phyloP scores from a whole-genome alignment of 257 asterid genomes.

The Thymus quinquecostatus region DNA sequence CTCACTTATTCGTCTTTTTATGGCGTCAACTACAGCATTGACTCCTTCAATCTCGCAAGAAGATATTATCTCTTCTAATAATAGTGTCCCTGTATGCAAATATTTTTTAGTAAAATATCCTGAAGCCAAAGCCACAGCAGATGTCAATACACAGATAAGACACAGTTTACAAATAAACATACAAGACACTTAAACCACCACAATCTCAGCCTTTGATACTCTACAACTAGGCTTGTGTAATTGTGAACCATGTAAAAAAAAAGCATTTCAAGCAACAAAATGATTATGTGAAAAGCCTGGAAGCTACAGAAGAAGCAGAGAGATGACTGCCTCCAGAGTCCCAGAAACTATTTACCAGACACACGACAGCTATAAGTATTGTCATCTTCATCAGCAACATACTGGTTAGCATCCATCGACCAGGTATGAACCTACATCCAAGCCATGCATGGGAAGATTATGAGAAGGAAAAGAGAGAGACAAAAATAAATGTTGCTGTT shows the following conservation, averaged over 20 bases:
- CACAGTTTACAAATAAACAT: neutral
- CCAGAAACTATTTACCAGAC: constrained; percentile 69
- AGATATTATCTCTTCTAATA: constrained; percentile 77
- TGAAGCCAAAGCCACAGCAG: constrained; percentile 21
- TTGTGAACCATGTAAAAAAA: constrained; percentile 22
- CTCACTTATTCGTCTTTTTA: constrained; percentile 74
- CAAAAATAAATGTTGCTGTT: constrained; percentile 4
- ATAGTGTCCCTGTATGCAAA: constrained; percentile 67
- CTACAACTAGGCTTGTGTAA: constrained; percentile 17
- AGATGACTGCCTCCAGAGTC: constrained; percentile 12
- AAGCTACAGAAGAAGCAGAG: constrained; percentile 14
- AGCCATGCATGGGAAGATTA: constrained; percentile 27
- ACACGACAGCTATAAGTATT: constrained; percentile 91
- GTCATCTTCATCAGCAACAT: constrained; percentile 96
- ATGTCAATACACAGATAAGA: constrained; percentile 10
- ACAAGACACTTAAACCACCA: constrained; percentile 19
- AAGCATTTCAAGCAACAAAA: constrained; percentile 23
- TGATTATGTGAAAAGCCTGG: neutral
- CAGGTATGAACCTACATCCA: constrained; percentile 71
- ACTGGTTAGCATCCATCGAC: constrained; percentile 96
- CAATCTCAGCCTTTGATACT: constrained; percentile 16
- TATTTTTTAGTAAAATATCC: constrained; percentile 2
- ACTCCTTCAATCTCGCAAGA: constrained; percentile 73
- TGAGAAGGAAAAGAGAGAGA: constrained; percentile 19
- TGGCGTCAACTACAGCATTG: constrained; percentile 80